These are phyloP conservation scores for Mycena haematopus DNA, from an alignment of 768 basidiomycete species.

Conservation along the genomic window DNA sequence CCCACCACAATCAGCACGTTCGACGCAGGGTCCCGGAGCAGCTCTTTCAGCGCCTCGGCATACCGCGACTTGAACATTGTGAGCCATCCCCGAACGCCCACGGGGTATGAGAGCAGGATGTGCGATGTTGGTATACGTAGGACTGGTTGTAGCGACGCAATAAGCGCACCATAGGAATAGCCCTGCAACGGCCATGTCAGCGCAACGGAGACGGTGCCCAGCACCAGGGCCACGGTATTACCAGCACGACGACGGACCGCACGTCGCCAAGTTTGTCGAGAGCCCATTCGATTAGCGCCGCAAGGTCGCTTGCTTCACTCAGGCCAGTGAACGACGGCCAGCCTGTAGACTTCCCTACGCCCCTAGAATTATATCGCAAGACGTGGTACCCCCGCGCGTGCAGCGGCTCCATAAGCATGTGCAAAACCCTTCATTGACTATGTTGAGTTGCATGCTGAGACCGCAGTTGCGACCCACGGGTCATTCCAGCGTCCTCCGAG, in stretches of 20 bases:
- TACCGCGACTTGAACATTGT: constrained; percentile 75
- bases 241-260: constrained; percentile 62
- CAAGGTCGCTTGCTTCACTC: constrained; percentile 73
- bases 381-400: constrained; percentile 58
- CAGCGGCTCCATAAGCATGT: constrained; percentile 48
- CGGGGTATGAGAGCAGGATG: constrained; percentile 78
- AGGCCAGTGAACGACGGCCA: constrained; percentile 76
- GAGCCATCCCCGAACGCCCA: constrained; percentile 68
- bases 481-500: constrained; percentile 80
- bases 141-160: constrained; percentile 68
- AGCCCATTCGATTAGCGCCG: constrained; percentile 65
- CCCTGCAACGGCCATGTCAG: constrained; percentile 52
- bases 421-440: constrained; percentile 49
- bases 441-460: not conserved
- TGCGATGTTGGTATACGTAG: constrained; percentile 65
- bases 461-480: constrained; percentile 56
- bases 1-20: constrained; percentile 73
- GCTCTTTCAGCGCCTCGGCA: constrained; percentile 51
- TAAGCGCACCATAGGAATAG: constrained; percentile 83
- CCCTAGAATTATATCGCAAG: constrained; percentile 78
- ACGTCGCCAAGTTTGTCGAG: constrained; percentile 50
- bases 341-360: constrained; percentile 77
- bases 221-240: constrained; percentile 39
- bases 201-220: not conserved
- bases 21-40: constrained; percentile 52